Evolutionary conservation across 148 eudicot species (phyloP).

Genomic region (Cornus kousa): DNA sequence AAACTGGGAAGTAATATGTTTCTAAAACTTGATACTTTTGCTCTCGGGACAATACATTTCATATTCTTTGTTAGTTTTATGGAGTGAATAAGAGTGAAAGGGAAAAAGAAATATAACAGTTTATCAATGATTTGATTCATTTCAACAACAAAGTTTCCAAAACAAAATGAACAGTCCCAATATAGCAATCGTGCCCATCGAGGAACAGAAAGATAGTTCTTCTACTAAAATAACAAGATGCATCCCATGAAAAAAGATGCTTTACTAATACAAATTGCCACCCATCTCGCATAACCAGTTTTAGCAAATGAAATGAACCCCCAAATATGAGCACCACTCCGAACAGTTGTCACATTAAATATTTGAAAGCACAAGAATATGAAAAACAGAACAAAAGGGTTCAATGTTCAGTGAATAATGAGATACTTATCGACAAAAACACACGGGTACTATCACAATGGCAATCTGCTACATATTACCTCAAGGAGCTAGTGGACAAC

Average conservation of each 20-base stretch:
- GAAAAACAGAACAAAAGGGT: neutral
- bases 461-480: neutral
- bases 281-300: neutral
- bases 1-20: neutral
- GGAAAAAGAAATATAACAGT: too few relatives aligned
- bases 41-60: neutral
- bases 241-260: neutral
- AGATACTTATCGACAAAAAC: neutral
- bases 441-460: neutral
- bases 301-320: neutral
- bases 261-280: neutral
- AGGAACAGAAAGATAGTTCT: neutral
- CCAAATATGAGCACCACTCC: neutral
- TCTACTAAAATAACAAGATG: neutral
- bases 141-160: neutral
- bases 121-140: neutral
- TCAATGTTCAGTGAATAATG: constrained; percentile 2
- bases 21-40: neutral
- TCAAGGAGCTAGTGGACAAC: neutral
- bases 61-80: too few relatives aligned
- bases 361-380: constrained; percentile 1
- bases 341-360: neutral
- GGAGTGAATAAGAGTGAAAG: too few relatives aligned
- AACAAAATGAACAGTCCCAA: neutral
- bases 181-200: neutral